phyloP scores from a whole-genome alignment of 345 rosid genomes.

The Populus simonii region DNA sequence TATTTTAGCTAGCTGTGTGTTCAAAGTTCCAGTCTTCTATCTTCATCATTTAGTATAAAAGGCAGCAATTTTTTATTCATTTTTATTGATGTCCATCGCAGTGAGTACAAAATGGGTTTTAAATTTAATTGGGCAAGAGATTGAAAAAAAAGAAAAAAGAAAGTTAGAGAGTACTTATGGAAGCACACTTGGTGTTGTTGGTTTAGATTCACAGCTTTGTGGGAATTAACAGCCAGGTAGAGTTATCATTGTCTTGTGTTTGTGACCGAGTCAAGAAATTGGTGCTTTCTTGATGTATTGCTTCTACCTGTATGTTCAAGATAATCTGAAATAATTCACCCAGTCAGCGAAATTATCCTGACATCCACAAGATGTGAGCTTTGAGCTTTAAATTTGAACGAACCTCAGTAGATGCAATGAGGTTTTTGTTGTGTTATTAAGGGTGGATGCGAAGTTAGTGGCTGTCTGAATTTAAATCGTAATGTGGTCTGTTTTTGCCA shows the following conservation, averaged over 20 bases:
- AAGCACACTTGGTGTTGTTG: not conserved
- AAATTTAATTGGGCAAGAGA: not conserved
- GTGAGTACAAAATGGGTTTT: not conserved
- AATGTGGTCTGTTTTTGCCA: not conserved
- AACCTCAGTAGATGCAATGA: not conserved
- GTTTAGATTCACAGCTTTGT: not conserved
- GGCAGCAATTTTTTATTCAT: not conserved
- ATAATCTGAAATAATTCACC: too few relatives aligned
- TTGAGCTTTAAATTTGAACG: not conserved
- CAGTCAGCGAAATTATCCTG: too few relatives aligned
- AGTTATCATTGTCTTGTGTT: not conserved
- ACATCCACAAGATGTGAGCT: not conserved
- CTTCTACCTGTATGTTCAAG: too few relatives aligned
- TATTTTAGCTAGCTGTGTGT: not conserved
- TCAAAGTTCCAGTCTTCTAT: not conserved
- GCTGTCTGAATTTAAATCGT: not conserved
- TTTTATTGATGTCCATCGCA: not conserved
- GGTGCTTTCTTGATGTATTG: too few relatives aligned
- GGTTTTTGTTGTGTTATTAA: not conserved
- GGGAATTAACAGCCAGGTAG: not conserved
- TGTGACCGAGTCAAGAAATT: not conserved
- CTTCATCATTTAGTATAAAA: not conserved
- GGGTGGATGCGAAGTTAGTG: not conserved
- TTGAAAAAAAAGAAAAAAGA: too few relatives aligned
- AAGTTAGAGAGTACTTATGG: not conserved